A percentile compares a stretch with the other conserved stretches of the same genome.
phyloP scores from a whole-genome alignment of 441 rosid genomes.

The Gossypium schwendimanii region DNA sequence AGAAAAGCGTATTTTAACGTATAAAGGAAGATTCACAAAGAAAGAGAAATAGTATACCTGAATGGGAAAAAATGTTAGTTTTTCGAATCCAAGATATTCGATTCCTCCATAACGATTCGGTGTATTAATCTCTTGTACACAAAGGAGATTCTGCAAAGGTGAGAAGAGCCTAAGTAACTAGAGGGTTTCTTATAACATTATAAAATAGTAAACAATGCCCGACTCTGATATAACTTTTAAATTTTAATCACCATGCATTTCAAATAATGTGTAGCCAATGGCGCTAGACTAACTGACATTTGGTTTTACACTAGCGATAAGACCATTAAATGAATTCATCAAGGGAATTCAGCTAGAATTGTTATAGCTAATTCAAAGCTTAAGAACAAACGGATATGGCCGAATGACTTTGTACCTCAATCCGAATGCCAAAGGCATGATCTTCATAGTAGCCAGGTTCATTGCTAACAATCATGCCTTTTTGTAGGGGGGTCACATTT shows the following conservation, averaged over 20 bases:
- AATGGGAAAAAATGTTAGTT: slow-evolving; percentile 79
- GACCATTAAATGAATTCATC: neutral
- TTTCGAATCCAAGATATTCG: slow-evolving; percentile 76
- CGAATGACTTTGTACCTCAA: slow-evolving; percentile 51
- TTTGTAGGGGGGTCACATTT: slow-evolving; percentile 66
- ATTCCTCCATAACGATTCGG: slow-evolving; percentile 78
- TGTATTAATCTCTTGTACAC: slow-evolving; percentile 58
- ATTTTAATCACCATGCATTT: neutral
- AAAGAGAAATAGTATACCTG: slow-evolving; percentile 40
- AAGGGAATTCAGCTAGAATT: neutral
- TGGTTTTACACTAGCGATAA: neutral
- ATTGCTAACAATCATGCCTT: slow-evolving; percentile 95
- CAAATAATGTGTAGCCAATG: neutral
- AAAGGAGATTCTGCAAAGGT: slow-evolving; percentile 67
- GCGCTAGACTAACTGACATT: neutral
- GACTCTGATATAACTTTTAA: neutral
- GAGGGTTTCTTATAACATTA: neutral
- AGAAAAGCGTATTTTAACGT: neutral
- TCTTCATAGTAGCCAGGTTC: slow-evolving; percentile 99
- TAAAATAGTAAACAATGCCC: neutral
- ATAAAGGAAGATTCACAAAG: neutral
- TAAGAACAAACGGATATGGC: neutral
- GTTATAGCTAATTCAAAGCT: neutral
- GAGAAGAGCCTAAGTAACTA: neutral
- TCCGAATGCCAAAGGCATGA: slow-evolving; percentile 93